Evolutionary conservation across 2,329 filamentous ascomycete species (phyloP).

Genomic region (Zasmidium angulare): DNA sequence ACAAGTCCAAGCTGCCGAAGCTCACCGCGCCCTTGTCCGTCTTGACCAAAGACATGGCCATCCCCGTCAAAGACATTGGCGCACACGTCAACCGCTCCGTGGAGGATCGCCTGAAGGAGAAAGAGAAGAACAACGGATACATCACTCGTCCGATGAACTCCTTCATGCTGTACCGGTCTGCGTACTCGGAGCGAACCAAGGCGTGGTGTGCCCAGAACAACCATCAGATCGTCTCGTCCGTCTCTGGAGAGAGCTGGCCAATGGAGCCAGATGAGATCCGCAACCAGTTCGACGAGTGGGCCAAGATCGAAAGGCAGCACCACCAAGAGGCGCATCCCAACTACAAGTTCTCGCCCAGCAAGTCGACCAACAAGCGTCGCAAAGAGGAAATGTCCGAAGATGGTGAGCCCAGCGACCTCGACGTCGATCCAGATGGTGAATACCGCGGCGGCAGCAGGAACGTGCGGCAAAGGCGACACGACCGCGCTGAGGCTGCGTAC

Average conservation of each 20-base stretch:
- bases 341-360: conserved; percentile 92
- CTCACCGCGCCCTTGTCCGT: conserved; percentile 69
- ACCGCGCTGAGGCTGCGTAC: conserved; percentile 23
- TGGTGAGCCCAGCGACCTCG: conserved; percentile 34
- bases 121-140: conserved; percentile 70
- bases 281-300: conserved; percentile 74
- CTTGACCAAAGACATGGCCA: conserved; percentile 62
- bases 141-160: conserved; percentile 94
- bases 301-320: conserved; percentile 77
- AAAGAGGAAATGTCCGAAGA: conserved; percentile 36
- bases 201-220: conserved; percentile 80
- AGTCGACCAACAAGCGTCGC: conserved; percentile 57
- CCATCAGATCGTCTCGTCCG: conserved; percentile 85
- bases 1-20: conserved; percentile 51
- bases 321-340: conserved; percentile 81
- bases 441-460: conserved; percentile 31
- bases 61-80: conserved; percentile 75
- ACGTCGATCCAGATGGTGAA: conserved; percentile 36
- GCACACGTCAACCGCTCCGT: conserved; percentile 71
- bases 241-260: conserved; percentile 85
- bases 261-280: conserved; percentile 73
- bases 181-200: conserved; percentile 85
- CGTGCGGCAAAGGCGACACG: conserved; percentile 26
- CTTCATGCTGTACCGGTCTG: conserved; percentile 96
- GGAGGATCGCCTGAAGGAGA: conserved; percentile 67